These are phyloP conservation scores for Hamigera avellanea DNA, from an alignment of 495 filamentous ascomycete genomes.

Conservation along the genomic window DNA sequence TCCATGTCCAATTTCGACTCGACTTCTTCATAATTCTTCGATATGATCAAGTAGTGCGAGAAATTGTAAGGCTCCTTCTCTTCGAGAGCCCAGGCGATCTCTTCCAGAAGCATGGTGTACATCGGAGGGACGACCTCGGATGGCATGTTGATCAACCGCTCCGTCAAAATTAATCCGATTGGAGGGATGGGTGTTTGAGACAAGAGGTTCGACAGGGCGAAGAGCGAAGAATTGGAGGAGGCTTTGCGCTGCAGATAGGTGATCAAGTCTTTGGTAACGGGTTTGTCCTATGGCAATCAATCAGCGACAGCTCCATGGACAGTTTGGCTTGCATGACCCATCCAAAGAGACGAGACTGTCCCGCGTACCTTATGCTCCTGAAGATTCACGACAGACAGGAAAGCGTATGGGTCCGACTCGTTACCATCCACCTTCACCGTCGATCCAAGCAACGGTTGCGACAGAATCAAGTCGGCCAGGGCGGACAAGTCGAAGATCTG, in stretches of 20 bases:
- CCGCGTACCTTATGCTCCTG: constrained; percentile 53
- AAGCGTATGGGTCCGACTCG: constrained; percentile 88
- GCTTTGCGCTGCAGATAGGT: constrained; percentile 59
- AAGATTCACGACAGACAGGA: constrained; percentile 81
- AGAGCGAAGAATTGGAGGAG: constrained; percentile 38
- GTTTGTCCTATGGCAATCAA: constrained; percentile 40
- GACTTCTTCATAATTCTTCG: constrained; percentile 82
- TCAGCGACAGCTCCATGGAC: constrained; percentile 1
- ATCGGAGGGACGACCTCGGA: constrained; percentile 84
- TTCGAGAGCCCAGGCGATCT: constrained; percentile 79
- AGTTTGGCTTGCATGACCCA: background rate
- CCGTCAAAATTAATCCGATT: constrained; percentile 78
- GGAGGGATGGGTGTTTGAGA: constrained; percentile 37
- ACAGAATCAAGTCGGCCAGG: constrained; percentile 76
- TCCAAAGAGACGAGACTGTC: background rate
- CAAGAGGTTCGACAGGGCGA: constrained; percentile 42
- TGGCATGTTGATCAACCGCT: constrained; percentile 92
- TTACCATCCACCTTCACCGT: constrained; percentile 94
- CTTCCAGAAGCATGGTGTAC: constrained; percentile 91
- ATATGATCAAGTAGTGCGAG: constrained; percentile 82
- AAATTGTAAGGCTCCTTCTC: constrained; percentile 91
- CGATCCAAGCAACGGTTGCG: constrained; percentile 79
- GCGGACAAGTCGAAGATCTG: constrained; percentile 77
- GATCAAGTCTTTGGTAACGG: constrained; percentile 54
- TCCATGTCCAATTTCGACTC: constrained; percentile 65